phyloP scores from a whole-genome alignment of 345 rosid genomes.

The Moricandia moricandioides region DNA sequence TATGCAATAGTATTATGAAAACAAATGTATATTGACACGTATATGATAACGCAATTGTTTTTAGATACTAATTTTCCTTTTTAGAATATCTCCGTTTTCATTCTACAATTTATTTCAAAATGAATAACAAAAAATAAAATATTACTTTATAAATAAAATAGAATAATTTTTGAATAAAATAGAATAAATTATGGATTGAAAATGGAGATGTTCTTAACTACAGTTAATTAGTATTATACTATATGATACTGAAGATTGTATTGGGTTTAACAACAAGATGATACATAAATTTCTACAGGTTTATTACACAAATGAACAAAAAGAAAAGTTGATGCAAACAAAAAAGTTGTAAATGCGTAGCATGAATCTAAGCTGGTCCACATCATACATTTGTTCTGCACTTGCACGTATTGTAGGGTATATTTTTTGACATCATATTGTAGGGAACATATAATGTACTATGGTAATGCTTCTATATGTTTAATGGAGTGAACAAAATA shows the following conservation, averaged over 20 bases:
- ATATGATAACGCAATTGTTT: not conserved
- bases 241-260: too few species aligned
- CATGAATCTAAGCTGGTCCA: not conserved
- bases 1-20: not conserved
- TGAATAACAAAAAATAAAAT: too few species aligned
- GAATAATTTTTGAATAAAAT: too few species aligned
- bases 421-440: not conserved
- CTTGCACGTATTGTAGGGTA: not conserved
- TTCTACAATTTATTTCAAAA: too few species aligned
- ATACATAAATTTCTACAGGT: not conserved
- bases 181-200: too few species aligned
- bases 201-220: too few species aligned
- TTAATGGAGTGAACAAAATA: not conserved
- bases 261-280: too few species aligned
- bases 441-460: not conserved
- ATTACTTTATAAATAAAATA: too few species aligned
- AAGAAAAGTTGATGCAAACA: not conserved
- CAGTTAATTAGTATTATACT: too few species aligned
- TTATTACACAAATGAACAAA: not conserved
- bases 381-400: not conserved
- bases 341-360: not conserved
- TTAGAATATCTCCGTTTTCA: too few species aligned
- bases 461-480: not conserved
- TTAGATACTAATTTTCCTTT: not conserved
- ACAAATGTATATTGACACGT: not conserved